Conservation (phyloP, 2,329 filamentous ascomycete species). For the Xylaria polymorpha region DNA sequence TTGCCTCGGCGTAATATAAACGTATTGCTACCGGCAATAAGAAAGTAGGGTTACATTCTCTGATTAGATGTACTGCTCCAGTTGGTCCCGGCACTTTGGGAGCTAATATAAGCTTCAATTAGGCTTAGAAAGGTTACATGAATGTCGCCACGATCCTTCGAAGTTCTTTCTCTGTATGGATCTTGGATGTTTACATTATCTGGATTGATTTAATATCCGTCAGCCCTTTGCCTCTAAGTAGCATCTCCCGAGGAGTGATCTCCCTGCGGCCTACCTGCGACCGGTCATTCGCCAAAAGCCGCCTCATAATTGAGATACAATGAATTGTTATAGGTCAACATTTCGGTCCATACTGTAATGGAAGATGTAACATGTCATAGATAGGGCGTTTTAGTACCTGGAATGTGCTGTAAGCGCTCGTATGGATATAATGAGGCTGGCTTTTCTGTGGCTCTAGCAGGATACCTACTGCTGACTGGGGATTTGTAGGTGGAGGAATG, state of each 20-base stretch:
- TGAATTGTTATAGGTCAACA: neutral
- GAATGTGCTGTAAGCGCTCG: neutral
- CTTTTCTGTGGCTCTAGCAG: neutral
- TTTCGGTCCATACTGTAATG: neutral
- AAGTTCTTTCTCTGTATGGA: neutral
- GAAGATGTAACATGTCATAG: neutral
- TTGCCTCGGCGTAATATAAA: conserved; percentile 2
- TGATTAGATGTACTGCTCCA: neutral
- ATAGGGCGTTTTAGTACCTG: too few species aligned
- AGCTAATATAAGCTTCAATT: conserved; percentile 1
- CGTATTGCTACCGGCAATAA: neutral
- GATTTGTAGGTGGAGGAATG: neutral
- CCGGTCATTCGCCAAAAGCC: neutral
- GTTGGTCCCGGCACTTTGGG: neutral
- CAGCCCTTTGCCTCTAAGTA: too few species aligned
- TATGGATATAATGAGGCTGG: neutral
- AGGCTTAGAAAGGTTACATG: neutral
- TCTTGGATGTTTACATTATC: neutral
- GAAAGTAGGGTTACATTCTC: neutral
- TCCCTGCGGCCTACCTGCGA: neutral
- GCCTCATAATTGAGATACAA: neutral
- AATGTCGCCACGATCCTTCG: neutral
- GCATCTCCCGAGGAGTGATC: neutral
- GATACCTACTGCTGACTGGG: neutral
- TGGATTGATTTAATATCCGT: neutral